Conservation (phyloP, 305 asterid species). For the Solanum hybrid region DNA sequence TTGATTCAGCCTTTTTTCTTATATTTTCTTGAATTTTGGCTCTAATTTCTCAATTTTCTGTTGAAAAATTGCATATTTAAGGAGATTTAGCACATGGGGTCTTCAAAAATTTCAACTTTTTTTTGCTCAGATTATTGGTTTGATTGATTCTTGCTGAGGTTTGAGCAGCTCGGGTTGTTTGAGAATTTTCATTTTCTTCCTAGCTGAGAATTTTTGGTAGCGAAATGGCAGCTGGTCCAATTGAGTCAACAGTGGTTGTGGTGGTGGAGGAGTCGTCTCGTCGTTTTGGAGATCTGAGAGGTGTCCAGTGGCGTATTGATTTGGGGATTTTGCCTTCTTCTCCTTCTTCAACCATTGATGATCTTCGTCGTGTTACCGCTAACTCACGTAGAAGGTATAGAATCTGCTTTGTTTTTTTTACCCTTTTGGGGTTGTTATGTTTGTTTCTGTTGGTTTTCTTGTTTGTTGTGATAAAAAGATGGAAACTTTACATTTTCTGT, state of each 20-base stretch:
- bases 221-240: background rate
- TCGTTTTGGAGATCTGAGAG: constrained; percentile 57
- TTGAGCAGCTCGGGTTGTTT: constrained; percentile 14
- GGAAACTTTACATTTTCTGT: background rate
- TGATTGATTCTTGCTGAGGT: constrained; percentile 9
- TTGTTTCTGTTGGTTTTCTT: background rate
- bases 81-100: background rate
- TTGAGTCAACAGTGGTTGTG: constrained; percentile 13
- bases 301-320: constrained; percentile 83
- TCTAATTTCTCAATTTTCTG: background rate
- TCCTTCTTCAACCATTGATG: constrained; percentile 51
- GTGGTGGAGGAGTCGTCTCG: constrained; percentile 33
- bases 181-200: constrained; percentile 5
- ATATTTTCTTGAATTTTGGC: background rate
- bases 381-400: constrained; percentile 81
- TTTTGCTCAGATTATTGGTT: background rate
- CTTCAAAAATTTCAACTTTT: background rate
- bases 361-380: constrained; percentile 82
- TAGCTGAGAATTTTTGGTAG: constrained; percentile 7
- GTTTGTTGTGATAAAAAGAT: background rate
- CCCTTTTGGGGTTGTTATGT: background rate
- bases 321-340: constrained; percentile 79
- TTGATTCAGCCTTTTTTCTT: background rate
- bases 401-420: background rate
- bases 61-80: background rate